These are phyloP conservation scores for Candida boleticola DNA, from an alignment of 805 yeast species.

Conservation along the genomic window DNA sequence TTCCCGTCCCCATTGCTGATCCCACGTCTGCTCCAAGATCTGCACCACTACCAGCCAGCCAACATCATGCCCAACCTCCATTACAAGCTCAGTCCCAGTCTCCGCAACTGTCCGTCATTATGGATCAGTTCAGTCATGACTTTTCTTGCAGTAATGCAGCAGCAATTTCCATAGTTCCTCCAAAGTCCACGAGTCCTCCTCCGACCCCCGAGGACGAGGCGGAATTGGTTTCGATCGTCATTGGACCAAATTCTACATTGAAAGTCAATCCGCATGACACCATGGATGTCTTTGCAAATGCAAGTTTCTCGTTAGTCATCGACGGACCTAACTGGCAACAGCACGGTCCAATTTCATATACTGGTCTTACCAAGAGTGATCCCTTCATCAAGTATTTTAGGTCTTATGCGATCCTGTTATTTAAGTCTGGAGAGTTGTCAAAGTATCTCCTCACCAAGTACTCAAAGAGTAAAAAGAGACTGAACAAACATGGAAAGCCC, in stretches of 20 bases:
- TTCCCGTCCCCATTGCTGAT: too few relatives aligned
- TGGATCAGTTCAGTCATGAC: too few relatives aligned
- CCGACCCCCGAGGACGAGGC: not conserved
- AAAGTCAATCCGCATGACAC: constrained; percentile 33
- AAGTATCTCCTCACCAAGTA: constrained; percentile 22
- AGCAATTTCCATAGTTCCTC: not conserved
- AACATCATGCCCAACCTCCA: too few relatives aligned
- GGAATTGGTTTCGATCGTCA: constrained; percentile 25
- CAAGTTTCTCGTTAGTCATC: constrained; percentile 31
- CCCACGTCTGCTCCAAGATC: too few relatives aligned
- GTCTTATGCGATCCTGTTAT: constrained; percentile 30
- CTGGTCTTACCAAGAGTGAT: constrained; percentile 40
- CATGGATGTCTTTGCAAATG: constrained; percentile 30
- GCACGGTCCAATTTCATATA: constrained; percentile 39
- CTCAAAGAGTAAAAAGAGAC: constrained; percentile 10
- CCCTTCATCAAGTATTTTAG: constrained; percentile 37
- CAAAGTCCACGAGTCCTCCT: not conserved
- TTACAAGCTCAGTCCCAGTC: too few relatives aligned
- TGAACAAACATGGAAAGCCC: constrained; percentile 3
- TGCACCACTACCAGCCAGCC: too few relatives aligned
- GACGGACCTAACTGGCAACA: constrained; percentile 40
- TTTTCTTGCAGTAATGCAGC: not conserved
- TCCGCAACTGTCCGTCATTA: not conserved
- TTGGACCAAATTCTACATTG: constrained; percentile 35
- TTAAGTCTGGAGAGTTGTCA: constrained; percentile 33